A percentile compares a stretch with the other conserved stretches of the same genome.
These are phyloP conservation scores for Marchantia polymorpha DNA, from an alignment of 225 moss, liverwort and hornwort species.

Conservation along the genomic window DNA sequence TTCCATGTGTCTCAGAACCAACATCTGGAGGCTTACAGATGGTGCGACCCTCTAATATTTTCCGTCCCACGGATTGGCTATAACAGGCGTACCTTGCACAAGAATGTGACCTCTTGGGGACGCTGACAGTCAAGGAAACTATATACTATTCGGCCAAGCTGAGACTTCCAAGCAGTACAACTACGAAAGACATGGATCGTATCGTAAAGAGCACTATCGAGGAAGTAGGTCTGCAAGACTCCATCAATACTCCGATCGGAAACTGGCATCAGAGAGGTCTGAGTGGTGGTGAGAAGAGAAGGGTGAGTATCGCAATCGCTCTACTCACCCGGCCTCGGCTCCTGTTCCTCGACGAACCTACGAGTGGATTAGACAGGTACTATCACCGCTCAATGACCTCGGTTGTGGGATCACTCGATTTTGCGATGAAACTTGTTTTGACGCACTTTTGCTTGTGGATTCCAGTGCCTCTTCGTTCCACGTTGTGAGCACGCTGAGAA, in stretches of 20 bases:
- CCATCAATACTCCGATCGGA: conserved; percentile 27
- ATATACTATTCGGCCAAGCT: conserved; percentile 40
- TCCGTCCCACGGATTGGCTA: not conserved
- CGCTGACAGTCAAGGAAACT: conserved; percentile 43
- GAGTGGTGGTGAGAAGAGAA: conserved; percentile 47
- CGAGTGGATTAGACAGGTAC: conserved; percentile 46
- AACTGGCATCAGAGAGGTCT: conserved; percentile 43
- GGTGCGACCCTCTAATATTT: no score
- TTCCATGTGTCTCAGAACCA: no score
- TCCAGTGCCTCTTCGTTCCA: conserved; percentile 36
- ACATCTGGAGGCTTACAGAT: no score
- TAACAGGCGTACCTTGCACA: conserved; percentile 44
- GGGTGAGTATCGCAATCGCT: conserved; percentile 41
- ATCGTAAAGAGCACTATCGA: conserved; percentile 16
- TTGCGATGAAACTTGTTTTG: not conserved
- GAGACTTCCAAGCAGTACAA: conserved; percentile 31
- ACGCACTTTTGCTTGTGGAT: not conserved
- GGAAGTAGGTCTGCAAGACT: conserved; percentile 31
- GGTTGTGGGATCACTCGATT: not conserved
- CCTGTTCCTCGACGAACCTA: conserved; percentile 46
- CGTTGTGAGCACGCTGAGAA: conserved; percentile 28
- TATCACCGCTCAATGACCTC: not conserved
- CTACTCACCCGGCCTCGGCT: conserved; percentile 37
- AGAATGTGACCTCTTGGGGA: conserved; percentile 36
- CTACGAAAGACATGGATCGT: not conserved